A percentile compares a stretch with the other conserved stretches of the same genome.
Conservation (phyloP, 1,139 yeast genomes). For the Pichia sp. region DNA sequence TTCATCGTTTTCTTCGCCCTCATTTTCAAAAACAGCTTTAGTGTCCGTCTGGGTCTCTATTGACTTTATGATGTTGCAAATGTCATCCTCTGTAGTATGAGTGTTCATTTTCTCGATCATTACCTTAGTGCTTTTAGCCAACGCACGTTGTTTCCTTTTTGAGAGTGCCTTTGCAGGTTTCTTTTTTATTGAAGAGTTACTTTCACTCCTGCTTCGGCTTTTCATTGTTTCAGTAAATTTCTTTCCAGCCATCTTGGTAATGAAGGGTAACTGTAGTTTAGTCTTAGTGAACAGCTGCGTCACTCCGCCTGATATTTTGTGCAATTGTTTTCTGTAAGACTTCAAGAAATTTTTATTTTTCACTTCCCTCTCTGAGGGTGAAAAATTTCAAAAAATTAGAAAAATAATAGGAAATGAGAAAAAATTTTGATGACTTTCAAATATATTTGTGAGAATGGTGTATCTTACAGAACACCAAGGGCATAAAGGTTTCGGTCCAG, state of each 20-base stretch:
- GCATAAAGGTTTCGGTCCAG: too few relatives aligned
- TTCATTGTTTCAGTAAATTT: neutral
- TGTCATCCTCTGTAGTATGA: conserved; percentile 34
- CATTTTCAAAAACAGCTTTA: conserved; percentile 17
- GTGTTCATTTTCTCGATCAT: conserved; percentile 45
- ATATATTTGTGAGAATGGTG: neutral
- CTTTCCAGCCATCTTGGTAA: neutral
- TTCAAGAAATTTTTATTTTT: neutral
- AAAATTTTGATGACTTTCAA: neutral
- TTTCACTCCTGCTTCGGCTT: neutral
- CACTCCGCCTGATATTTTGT: too few relatives aligned
- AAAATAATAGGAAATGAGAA: neutral
- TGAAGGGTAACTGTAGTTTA: too few relatives aligned
- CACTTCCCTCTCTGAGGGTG: neutral
- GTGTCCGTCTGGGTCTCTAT: conserved; percentile 19
- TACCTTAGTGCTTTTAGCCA: conserved; percentile 19
- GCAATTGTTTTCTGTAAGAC: too few relatives aligned
- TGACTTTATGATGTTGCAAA: conserved; percentile 32
- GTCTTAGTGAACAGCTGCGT: too few relatives aligned
- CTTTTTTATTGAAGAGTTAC: neutral
- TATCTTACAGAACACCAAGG: too few relatives aligned
- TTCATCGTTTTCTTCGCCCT: conserved; percentile 19
- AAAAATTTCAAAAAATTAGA: neutral
- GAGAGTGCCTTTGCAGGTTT: conserved; percentile 8
- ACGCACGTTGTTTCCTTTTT: conserved; percentile 18